Percentiles rank a stretch among this genome's conserved stretches.
Evolutionary conservation across 2,329 filamentous ascomycete species (phyloP).

Genomic region (Amesomyces nigricolor): DNA sequence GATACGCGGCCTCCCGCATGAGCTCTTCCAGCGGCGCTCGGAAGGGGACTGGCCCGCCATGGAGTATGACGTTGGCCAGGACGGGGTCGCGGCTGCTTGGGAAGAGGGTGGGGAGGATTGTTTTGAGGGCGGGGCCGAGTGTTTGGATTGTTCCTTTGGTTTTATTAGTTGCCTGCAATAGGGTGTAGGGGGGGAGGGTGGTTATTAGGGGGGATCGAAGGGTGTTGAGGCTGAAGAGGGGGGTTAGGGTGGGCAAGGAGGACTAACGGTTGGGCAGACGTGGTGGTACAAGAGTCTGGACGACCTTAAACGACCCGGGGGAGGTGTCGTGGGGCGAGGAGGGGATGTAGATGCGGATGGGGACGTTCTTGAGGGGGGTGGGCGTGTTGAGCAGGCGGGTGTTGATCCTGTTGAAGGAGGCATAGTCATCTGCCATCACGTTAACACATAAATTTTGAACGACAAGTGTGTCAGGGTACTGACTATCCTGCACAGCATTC

Average conservation of each 20-base stretch:
- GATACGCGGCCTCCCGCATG: conserved; percentile 75
- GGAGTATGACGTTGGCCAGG: conserved; percentile 76
- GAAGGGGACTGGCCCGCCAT: conserved; percentile 81
- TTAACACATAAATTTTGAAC: too few relatives aligned
- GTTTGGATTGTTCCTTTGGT: conserved; percentile 40
- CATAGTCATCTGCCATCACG: conserved; percentile 58
- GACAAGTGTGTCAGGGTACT: too few relatives aligned
- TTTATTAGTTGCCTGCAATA: too few relatives aligned
- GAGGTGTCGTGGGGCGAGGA: conserved; percentile 48
- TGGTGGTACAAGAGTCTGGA: conserved; percentile 68
- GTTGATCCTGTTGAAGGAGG: conserved; percentile 68
- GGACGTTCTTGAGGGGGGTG: conserved; percentile 72
- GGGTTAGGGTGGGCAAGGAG: neutral
- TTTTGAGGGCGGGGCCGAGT: conserved; percentile 71
- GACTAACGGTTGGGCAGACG: conserved; percentile 33
- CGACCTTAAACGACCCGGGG: conserved; percentile 57
- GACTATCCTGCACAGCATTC: conserved; percentile 70
- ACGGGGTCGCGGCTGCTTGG: conserved; percentile 80
- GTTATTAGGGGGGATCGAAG: too few relatives aligned
- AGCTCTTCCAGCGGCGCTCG: conserved; percentile 74
- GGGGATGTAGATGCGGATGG: conserved; percentile 80
- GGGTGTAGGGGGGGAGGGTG: too few relatives aligned
- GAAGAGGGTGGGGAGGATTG: conserved; percentile 73
- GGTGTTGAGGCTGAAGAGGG: neutral
- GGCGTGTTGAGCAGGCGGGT: conserved; percentile 70